Percentiles rank a stretch among this genome's conserved stretches.
These are phyloP conservation scores for Pichia nanzhaoensis DNA, from an alignment of 805 yeast genomes.

Conservation along the genomic window DNA sequence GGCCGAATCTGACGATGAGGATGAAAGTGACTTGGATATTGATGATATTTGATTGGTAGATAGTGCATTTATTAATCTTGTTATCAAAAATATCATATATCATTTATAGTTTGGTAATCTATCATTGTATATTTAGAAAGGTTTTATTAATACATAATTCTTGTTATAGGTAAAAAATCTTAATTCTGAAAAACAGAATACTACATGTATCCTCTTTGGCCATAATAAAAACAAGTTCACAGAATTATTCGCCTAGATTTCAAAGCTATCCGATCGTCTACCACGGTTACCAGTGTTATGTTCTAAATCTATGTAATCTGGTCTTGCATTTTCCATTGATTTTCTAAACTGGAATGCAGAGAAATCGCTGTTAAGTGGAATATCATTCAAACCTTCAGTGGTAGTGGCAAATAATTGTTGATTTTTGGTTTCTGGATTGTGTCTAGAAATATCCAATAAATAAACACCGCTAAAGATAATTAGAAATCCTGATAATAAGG, in stretches of 20 bases:
- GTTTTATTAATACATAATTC: background rate
- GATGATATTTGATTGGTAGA: constrained; percentile 68
- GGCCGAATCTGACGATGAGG: constrained; percentile 77
- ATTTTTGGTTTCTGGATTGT: constrained; percentile 40
- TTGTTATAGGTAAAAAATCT: background rate
- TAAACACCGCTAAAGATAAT: constrained; percentile 86
- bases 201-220: no score
- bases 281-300: constrained; percentile 33
- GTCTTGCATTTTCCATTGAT: constrained; percentile 52
- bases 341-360: constrained; percentile 69
- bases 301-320: constrained; percentile 21
- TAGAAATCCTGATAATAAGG: constrained; percentile 76
- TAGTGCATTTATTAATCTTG: background rate
- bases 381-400: constrained; percentile 49
- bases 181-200: no score
- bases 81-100: background rate
- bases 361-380: constrained; percentile 79
- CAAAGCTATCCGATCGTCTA: constrained; percentile 58
- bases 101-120: no score
- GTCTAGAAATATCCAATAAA: constrained; percentile 69
- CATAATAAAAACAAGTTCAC: background rate
- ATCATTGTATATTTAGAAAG: background rate
- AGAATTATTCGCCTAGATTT: constrained; percentile 16
- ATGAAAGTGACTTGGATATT: constrained; percentile 69
- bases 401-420: constrained; percentile 36